Conservation (phyloP, 2,329 filamentous ascomycete species). For the Neonectria neomacrospora region DNA sequence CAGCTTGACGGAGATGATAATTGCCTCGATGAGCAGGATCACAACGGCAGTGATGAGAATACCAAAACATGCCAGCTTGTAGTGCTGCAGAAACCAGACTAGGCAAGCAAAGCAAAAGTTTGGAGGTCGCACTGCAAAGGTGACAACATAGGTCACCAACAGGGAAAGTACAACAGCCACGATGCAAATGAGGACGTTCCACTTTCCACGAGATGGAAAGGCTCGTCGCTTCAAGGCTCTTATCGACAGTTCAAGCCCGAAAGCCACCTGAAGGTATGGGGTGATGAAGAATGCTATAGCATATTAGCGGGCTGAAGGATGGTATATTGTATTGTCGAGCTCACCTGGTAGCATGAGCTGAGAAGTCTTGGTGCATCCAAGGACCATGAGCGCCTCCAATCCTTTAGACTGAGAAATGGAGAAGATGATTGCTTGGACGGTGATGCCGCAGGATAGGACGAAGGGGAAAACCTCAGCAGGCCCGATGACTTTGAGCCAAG, state of each 20-base stretch:
- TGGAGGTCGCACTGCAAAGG: constrained; percentile 63
- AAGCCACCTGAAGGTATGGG: constrained; percentile 73
- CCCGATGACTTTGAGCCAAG: constrained; percentile 57
- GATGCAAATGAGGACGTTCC: constrained; percentile 68
- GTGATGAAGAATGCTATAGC: constrained; percentile 69
- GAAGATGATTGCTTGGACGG: constrained; percentile 68
- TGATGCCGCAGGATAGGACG: constrained; percentile 66
- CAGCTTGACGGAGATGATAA: constrained; percentile 67
- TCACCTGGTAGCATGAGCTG: constrained; percentile 70
- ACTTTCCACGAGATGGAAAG: constrained; percentile 69
- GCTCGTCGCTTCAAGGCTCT: constrained; percentile 65
- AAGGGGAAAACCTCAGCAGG: constrained; percentile 65
- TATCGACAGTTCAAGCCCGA: constrained; percentile 69
- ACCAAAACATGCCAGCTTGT: constrained; percentile 66
- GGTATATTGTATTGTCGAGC: constrained; percentile 25
- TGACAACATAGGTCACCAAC: constrained; percentile 68
- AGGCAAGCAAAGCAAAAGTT: constrained; percentile 74
- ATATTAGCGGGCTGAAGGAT: constrained; percentile 38
- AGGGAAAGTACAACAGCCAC: constrained; percentile 61
- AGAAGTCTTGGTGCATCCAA: constrained; percentile 64
- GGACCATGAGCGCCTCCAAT: constrained; percentile 60
- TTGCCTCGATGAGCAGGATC: constrained; percentile 61
- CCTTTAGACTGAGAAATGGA: constrained; percentile 67
- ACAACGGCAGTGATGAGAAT: constrained; percentile 63
- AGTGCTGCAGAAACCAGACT: constrained; percentile 73